phyloP scores from a whole-genome alignment of 2,329 filamentous ascomycete species.

The Aureobasidium mangrovei region DNA sequence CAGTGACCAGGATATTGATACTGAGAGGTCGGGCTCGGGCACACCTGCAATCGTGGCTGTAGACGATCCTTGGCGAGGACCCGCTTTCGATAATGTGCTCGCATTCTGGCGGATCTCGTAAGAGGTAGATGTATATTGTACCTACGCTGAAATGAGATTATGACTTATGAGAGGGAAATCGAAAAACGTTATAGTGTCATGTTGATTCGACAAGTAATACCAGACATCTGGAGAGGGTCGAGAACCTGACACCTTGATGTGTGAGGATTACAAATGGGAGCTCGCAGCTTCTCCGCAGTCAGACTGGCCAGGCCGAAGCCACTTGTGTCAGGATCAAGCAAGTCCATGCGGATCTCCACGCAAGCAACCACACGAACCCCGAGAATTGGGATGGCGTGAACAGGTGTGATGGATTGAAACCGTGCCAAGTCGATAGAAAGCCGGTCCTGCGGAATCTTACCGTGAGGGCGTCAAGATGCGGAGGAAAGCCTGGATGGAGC shows the following conservation, averaged over 20 bases:
- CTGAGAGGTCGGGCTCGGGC: not conserved
- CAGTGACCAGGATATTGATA: not conserved
- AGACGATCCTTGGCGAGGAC: not conserved
- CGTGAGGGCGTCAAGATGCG: not conserved
- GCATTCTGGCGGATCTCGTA: not conserved
- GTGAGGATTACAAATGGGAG: constrained; percentile 9
- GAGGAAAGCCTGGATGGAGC: not conserved
- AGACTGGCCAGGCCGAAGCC: not conserved
- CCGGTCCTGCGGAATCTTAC: constrained; percentile 5
- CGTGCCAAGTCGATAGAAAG: not conserved
- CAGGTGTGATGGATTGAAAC: not conserved
- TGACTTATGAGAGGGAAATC: not conserved
- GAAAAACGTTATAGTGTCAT: not conserved
- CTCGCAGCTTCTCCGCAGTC: not conserved
- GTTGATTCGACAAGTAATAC: not conserved
- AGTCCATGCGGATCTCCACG: constrained; percentile 7
- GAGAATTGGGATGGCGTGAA: too few species aligned
- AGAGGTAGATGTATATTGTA: not conserved
- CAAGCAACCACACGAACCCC: not conserved
- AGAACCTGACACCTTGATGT: constrained; percentile 2
- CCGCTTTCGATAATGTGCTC: constrained; percentile 10
- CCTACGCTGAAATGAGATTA: not conserved
- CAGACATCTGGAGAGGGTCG: not conserved
- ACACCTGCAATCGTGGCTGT: not conserved
- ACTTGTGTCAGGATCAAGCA: not conserved